Evolutionary conservation across 495 filamentous ascomycete genomes (phyloP), one percentile per base, ranked within the genome.

Genomic region (Entonaema liquescens): DNA sequence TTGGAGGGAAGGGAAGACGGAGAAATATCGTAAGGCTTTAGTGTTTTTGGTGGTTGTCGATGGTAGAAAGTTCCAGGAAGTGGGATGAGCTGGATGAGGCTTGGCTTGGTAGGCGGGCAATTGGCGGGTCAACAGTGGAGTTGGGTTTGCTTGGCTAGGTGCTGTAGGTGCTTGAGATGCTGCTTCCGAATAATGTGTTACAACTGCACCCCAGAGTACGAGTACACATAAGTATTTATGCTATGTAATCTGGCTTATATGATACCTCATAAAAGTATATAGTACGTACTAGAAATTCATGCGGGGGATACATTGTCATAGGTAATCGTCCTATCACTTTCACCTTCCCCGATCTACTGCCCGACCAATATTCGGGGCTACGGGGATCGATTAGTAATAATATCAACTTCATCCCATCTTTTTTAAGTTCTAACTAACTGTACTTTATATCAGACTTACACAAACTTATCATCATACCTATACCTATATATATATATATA

Each of bases 51-150:
- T 29, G 31, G 31, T 71, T 29, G 62, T 62, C 56, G 63, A 25
- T 36, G 50, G 36, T 61, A 59, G 54, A 60, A 68, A 65, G 64
- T 72, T 68, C 47, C 55, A 67, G 54, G 54, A 57, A 57, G 54
- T 54, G 62, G 63, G 62, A 71, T 71, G 62, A 38, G 54, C 47
- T 57, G 63, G 62, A 65, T 65, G 57, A 38, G 55, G 55, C 59
- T 60, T 57, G 26, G 17, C n/a, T 44, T 50, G 1, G 44, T 25
- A 25, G 44, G 23, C 12, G 38, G 38, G 38, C 38, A 40, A 17
- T 21, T 12, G 42, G 42, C 42, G 17, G 42, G 17, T 47, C 42
- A 21, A 21, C 2, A 44, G 40, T 44, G 40, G 40, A 44, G 40
- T 44, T 44, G n/a, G 8, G 40, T 44, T 44, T 44, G n/a, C 40